Base-by-base conservation (phyloP, 352 stramenopile species). In the Globisporangium viniferum region DNA sequence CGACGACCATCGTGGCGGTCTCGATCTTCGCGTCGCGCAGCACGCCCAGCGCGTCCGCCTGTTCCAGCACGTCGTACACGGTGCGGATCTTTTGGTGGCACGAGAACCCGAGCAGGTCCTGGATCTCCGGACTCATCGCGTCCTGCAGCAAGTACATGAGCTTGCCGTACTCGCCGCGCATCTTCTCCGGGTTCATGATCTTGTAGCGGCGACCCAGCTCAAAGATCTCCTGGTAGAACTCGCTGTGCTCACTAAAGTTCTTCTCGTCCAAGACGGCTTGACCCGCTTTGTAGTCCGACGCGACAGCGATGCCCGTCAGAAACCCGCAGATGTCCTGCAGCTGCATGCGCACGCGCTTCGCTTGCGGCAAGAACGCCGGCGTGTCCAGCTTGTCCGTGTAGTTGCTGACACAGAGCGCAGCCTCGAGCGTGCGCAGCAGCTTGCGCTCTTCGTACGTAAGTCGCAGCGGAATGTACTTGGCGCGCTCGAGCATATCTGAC, bases 141-240 rank as follows among this genome's bases (percentile, higher is more conserved):
- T 98, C 94, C 77, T 98, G 92, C 54, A 98, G 69, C 29, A 98
- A 68, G 70, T 97, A 98, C 76, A 98, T 95, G 63, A 99, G 87
- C 82, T 98, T 98, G 67, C 96, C 96, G 74, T 99, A 99, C 69
- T 98, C 94, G 51, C 91, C 92, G 27, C 96, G 87, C 95, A 99
- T 98, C 75, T 98, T 98, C 80, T 99, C 96, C 6, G 97, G 97
- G 81, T 99, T 99, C 94, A 98, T 98, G 69, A 99, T 98, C 81
- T 99, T 99, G 81, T 99, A 98, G 41, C 97, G 86, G 49, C 97
- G 80, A 10, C 90, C 94, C 20, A 99, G 79, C 76, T 99, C 97
- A 69, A 99, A 98, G 48, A 94, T 81, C 59, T 93, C 86, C 55
- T 94, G 91, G 64, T 97, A 98, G 33, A 98, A 96, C 22, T 79